Conservation (phyloP, 2,329 filamentous ascomycete species). For the Pseudocercospora pini-densiflorae region DNA sequence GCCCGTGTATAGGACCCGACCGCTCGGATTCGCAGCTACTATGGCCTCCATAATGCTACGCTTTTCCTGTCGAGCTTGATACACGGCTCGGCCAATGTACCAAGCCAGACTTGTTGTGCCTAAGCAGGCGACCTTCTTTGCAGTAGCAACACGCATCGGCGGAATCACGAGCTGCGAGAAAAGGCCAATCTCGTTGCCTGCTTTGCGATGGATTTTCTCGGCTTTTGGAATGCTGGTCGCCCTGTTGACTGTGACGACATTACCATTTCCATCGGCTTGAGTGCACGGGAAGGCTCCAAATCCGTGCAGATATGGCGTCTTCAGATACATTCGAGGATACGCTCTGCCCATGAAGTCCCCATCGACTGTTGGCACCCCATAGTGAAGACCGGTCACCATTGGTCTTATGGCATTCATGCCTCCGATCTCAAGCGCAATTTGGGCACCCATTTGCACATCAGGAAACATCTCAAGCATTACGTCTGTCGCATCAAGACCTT, state of each 20-base stretch:
- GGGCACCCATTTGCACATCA: slow-evolving; percentile 3
- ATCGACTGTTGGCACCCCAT: slow-evolving; percentile 5
- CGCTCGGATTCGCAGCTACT: slow-evolving; percentile 2
- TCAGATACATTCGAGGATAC: slow-evolving; percentile 11
- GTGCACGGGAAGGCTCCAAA: slow-evolving; percentile 14
- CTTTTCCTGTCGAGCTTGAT: slow-evolving; percentile 6
- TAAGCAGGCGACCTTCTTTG: slow-evolving; percentile 4
- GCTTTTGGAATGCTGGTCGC: slow-evolving; percentile 9
- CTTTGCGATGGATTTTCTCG: slow-evolving; percentile 11
- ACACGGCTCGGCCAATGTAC: slow-evolving; percentile 6
- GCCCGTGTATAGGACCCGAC: not conserved
- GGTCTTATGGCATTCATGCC: slow-evolving; percentile 8
- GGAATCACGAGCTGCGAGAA: slow-evolving; percentile 5
- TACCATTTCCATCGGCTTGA: slow-evolving; percentile 8
- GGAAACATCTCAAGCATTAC: slow-evolving; percentile 8
- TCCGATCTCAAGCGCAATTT: slow-evolving; percentile 12
- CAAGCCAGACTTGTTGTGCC: slow-evolving; percentile 8
- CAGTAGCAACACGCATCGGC: not conserved
- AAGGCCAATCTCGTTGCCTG: slow-evolving; percentile 10
- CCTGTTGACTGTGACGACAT: slow-evolving; percentile 10
- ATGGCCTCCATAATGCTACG: slow-evolving; percentile 4
- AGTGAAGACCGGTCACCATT: slow-evolving; percentile 8
- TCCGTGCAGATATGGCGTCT: slow-evolving; percentile 8
- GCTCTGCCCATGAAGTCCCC: slow-evolving; percentile 13
- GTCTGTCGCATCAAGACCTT: slow-evolving; percentile 9